These are phyloP conservation scores for Bipolaris zeicola DNA, from an alignment of 2,329 filamentous ascomycete species.

Conservation along the genomic window DNA sequence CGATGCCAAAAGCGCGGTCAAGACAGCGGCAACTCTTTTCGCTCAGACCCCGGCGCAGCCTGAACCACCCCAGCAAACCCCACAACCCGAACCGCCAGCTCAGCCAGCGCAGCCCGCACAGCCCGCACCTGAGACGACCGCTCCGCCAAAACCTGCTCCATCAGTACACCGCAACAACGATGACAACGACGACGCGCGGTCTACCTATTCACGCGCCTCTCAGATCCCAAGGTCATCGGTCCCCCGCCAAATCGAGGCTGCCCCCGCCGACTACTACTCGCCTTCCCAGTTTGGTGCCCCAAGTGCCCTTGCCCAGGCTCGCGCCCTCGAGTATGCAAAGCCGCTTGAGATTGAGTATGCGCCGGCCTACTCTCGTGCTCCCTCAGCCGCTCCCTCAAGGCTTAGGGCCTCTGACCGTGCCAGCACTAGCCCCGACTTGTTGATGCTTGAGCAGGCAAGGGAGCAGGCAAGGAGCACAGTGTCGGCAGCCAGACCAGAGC, in stretches of 20 bases:
- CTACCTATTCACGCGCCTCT: conserved; percentile 36
- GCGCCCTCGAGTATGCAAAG: conserved; percentile 1
- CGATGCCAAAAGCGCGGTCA: conserved; percentile 40
- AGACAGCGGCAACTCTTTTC: conserved; percentile 34
- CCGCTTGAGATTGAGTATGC: conserved; percentile 7
- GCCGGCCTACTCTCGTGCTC: conserved; percentile 39
- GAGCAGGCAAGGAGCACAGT: conserved; percentile 28
- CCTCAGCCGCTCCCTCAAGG: conserved; percentile 31
- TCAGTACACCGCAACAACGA: conserved; percentile 45
- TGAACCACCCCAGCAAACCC: conserved; percentile 39
- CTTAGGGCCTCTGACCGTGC: conserved; percentile 36
- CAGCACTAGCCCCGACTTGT: conserved; percentile 38
- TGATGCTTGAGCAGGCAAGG: conserved; percentile 30
- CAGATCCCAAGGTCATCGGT: conserved; percentile 22
- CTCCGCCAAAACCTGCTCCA: conserved; percentile 15
- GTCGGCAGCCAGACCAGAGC: conserved; percentile 24
- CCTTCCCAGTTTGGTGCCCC: conserved; percentile 40
- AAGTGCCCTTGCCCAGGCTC: conserved; percentile 10
- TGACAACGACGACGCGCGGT: conserved; percentile 45
- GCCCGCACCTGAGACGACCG: conserved; percentile 4
- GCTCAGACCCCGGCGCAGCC: conserved; percentile 37
- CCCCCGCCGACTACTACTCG: conserved; percentile 42
- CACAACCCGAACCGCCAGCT: conserved; percentile 36
- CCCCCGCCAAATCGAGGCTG: conserved; percentile 48
- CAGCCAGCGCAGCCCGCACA: conserved; percentile 24